Percentiles rank a stretch among this genome's conserved stretches.
Evolutionary conservation across 495 filamentous ascomycete species (phyloP).

Genomic region (Penicillium herquei): DNA sequence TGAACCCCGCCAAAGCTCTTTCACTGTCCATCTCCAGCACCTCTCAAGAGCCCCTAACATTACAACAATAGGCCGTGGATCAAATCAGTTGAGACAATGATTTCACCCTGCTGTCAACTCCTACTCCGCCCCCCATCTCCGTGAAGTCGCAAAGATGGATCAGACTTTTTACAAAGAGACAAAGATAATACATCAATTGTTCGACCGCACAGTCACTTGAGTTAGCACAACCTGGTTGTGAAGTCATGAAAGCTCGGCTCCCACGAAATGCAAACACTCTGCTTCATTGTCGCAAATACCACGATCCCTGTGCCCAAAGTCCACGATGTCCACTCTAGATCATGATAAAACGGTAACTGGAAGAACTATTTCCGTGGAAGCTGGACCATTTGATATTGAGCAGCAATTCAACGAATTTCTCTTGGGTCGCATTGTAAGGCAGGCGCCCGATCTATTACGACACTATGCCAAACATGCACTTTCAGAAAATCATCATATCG

Average conservation of each 20-base stretch:
- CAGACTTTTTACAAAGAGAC: too few species aligned
- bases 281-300: constrained; percentile 25
- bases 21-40: too few species aligned
- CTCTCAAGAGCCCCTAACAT: too few species aligned
- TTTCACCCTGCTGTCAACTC: too few species aligned
- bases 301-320: constrained; percentile 31
- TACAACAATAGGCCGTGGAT: too few species aligned
- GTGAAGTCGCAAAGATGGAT: too few species aligned
- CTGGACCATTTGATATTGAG: constrained; percentile 27
- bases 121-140: too few species aligned
- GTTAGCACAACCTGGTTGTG: constrained; percentile 9
- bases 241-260: constrained; percentile 5
- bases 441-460: constrained; percentile 13
- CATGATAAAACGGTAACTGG: constrained; percentile 17
- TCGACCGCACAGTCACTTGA: constrained; percentile 7
- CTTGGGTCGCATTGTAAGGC: constrained; percentile 14
- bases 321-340: constrained; percentile 15
- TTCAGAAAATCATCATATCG: constrained; percentile 22
- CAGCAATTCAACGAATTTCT: constrained; percentile 27
- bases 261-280: constrained; percentile 11
- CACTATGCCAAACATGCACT: constrained; percentile 23
- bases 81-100: too few species aligned
- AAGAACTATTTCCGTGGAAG: constrained; percentile 10
- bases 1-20: too few species aligned
- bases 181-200: background rate